phyloP scores from a whole-genome alignment of 257 asterid genomes.

The Linderniella brevidens region DNA sequence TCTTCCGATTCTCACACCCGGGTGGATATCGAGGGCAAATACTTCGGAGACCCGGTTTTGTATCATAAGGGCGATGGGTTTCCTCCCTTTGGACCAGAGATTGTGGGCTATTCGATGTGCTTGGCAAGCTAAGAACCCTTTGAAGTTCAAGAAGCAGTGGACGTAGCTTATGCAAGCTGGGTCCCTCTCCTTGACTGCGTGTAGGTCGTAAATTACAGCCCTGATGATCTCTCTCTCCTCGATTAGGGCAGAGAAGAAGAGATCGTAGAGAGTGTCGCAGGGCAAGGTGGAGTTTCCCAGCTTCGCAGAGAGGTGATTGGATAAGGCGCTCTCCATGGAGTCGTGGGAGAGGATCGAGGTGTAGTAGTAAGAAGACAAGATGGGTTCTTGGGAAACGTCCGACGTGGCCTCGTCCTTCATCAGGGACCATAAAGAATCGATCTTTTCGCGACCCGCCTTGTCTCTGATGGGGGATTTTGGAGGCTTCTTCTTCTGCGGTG shows the following conservation, averaged over 20 bases:
- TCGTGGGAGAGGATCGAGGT: constrained; percentile 26
- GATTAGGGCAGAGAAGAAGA: constrained; percentile 17
- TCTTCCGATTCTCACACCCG: too few species aligned
- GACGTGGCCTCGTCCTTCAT: too few species aligned
- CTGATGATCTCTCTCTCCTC: constrained; percentile 23
- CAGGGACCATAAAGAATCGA: too few species aligned
- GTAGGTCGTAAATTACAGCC: constrained; percentile 26
- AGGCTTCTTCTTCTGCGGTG: too few species aligned
- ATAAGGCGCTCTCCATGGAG: constrained; percentile 30
- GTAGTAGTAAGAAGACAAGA: constrained; percentile 21
- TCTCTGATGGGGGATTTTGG: too few species aligned
- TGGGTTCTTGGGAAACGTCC: constrained; percentile 31
- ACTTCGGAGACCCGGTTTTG: constrained; percentile 40
- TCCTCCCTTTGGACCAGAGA: constrained; percentile 30
- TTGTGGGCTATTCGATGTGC: constrained; percentile 38
- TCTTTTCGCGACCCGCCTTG: too few species aligned
- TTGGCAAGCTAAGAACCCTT: constrained; percentile 46
- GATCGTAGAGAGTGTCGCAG: constrained; percentile 23
- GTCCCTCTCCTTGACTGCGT: constrained; percentile 42
- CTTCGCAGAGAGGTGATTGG: constrained; percentile 32
- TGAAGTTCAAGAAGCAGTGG: constrained; percentile 46
- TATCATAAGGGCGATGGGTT: constrained; percentile 26
- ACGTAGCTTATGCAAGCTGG: constrained; percentile 52
- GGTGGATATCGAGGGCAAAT: too few species aligned
- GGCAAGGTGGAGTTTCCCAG: constrained; percentile 28